Evolutionary conservation across 2,329 filamentous ascomycete species (phyloP), one percentile per base, ranked within the genome.

Genomic region (Lithohypha guttulata): DNA sequence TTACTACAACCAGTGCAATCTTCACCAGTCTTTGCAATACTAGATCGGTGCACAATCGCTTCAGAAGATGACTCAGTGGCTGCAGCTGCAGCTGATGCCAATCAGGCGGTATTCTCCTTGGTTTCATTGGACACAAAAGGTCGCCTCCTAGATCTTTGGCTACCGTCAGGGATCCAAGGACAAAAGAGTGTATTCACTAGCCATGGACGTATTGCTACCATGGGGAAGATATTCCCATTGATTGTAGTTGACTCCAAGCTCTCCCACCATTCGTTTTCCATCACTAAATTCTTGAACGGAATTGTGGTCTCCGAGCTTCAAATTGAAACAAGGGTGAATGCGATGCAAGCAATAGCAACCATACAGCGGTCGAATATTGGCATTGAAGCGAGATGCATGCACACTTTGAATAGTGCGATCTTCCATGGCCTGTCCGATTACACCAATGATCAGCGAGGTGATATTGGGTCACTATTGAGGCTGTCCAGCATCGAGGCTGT

Each of bases 391-490:
- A 15, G 22, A 13, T 44, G 56, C 55, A 44, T 50, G 62, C 62
- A 55, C 28, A 54, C 43, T 25, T 25, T 34, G 18, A 19, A 28
- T 10, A 46, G 46, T 6, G 51, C 56, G 36, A 49, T 66, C 17
- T 41, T 58, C 2, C 40, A 41, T 2, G 64, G 64, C 25, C 61
- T 98, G 19, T 81, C 89, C 48, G 87, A 98, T 56, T 96, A 96
- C 54, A 93, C 84, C 0, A 87, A 84, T 3, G 89, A 84, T 49
- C 79, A 87, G 10, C 71, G 86, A 41, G 91, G 91, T 11, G 91
- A 98, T 54, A 73, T 96, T 34, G 91, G 91, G 4, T 93, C 87
- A 0, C 74, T 87, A 37, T 81, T 93, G 3, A 74, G 91, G 3
- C 65, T 89, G 4, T 81, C 87, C 57, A 87, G 84, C 17, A 70